A percentile compares a stretch with the other conserved stretches of the same genome.
phyloP scores from a whole-genome alignment of 1,284 basidiomycete species.

The Trichosporon inkin region DNA sequence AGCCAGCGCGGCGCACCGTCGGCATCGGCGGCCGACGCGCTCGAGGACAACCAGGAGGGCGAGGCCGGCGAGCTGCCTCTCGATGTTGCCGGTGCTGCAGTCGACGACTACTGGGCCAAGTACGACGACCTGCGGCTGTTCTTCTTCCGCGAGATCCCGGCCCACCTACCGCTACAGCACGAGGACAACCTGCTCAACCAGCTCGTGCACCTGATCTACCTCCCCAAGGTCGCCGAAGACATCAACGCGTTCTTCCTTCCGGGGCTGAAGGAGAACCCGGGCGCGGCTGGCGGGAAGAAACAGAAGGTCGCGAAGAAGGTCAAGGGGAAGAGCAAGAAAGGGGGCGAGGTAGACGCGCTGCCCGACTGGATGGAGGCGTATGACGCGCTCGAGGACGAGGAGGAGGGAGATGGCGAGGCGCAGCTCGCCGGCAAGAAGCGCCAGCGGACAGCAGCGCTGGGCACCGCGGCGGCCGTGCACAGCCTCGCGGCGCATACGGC shows the following conservation, averaged over 20 bases:
- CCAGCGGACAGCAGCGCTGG: constrained; percentile 36
- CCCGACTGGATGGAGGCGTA: constrained; percentile 52
- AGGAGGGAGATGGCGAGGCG: constrained; percentile 53
- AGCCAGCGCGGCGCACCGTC: constrained; percentile 48
- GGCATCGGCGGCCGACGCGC: constrained; percentile 7
- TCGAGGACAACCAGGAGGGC: constrained; percentile 31
- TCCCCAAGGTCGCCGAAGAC: constrained; percentile 71
- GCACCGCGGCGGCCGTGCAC: constrained; percentile 37
- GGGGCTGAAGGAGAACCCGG: constrained; percentile 59
- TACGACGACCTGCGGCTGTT: constrained; percentile 81
- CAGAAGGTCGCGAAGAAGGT: constrained; percentile 39
- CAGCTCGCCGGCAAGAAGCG: constrained; percentile 42
- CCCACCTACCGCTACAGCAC: constrained; percentile 10
- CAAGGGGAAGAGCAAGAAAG: constrained; percentile 24
- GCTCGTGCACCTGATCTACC: constrained; percentile 71
- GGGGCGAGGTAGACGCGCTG: constrained; percentile 31
- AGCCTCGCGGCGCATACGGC: constrained; percentile 32
- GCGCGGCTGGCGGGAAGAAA: constrained; percentile 46
- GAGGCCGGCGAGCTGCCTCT: constrained; percentile 57
- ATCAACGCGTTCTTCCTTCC: constrained; percentile 82
- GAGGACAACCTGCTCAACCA: constrained; percentile 68
- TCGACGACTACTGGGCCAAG: constrained; percentile 50
- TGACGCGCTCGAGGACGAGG: constrained; percentile 47
- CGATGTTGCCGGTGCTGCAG: constrained; percentile 56
- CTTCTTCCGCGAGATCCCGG: constrained; percentile 78